Evolutionary conservation across 2,329 filamentous ascomycete genomes (phyloP), one percentile per base, ranked within the genome.

Genomic region (Xylariales sp.): DNA sequence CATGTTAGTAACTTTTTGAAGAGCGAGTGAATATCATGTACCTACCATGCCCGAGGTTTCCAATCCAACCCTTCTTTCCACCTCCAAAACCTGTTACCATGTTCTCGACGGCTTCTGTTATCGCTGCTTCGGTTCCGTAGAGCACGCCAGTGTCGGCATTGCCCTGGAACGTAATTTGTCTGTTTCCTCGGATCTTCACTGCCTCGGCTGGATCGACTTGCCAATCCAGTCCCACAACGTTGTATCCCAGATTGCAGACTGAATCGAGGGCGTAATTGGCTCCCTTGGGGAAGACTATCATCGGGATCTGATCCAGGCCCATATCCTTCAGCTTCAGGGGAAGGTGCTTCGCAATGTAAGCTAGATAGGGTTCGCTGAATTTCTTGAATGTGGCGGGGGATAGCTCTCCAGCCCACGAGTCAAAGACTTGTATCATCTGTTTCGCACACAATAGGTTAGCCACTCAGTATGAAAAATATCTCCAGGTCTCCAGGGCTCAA

Each of bases 271-370:
- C 88, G 62, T 95, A 93, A 87, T 93, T 97, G 10, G 93, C 91
- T 10, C 93, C 93, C 70, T 98, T 98, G 24, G 93, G 89, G 62
- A 98, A 98, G 17, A 97, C 89, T 5, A 90, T 94, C 90, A 97
- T 96, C 4, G 93, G 93, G 4, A 98, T 91, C 10, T 70, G 73
- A 41, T 90, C 85, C 37, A 91, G 66, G 0, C 82, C 81, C 56
- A 94, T 72, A 57, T 87, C 84, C 50, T 76, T 69, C 40, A 97
- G 67, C 43, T 80, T 81, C 51, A 70, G 72, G 2, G 91, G 91
- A 4, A 98, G 74, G 49, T 90, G 77, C 49, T 84, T 72, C 10
- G 89, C 81, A 50, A 98, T 97, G 58, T 90, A 81, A 29, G 77
- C 76, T 37, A 98, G 74, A 57, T 91, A 95, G 1, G 93, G 93